Base-by-base conservation (phyloP, 2,329 filamentous ascomycete genomes). In the Hymenoscyphus albidus region DNA sequence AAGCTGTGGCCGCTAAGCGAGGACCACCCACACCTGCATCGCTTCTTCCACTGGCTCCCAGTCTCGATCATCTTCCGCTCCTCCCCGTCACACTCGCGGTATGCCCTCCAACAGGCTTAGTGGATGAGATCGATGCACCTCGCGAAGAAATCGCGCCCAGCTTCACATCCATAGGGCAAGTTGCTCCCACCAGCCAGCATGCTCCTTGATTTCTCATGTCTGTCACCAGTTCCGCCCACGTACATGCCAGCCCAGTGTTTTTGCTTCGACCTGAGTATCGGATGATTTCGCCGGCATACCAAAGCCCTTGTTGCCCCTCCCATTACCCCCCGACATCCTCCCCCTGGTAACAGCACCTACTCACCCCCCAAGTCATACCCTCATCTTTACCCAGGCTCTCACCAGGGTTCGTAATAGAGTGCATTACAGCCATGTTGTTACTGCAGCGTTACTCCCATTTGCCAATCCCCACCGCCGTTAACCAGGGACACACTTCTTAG, bases 21-120 rank as follows among this genome's bases (percentile, higher is more conserved):
- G 44, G 44, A n/a, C n/a, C 44, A 51, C 44, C 44, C 18, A 51
- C n/a, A 51, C 44, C 44, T 35, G 35, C 35, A 35, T 35, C 35
- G 35, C 35, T 35, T 35, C 35, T 35, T 9, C 18, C 44, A 16
- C 44, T 6, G 44, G 5, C 44, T 16, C 70, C 70, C 65, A 71
- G 65, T 67, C 68, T 71, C 71, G 70, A 74, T 74, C 73, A 74
- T 74, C 73, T 72, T 70, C 64, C 71, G 66, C 67, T 65, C 35
- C 64, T 67, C 70, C 70, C 64, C 72, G 69, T 70, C 62, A 64
- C 60, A 64, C 69, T 68, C 63, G 58, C 51, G 62, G 59, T 64
- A 42, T 39, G 44, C 61, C 63, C 71, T 67, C 63, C 64, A 67
- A 68, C 66, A 68, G 68, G 71, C 65, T 66, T 73, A 71, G 69